These are phyloP conservation scores for Suillus lakei DNA, from an alignment of 768 basidiomycete species.

Conservation along the genomic window DNA sequence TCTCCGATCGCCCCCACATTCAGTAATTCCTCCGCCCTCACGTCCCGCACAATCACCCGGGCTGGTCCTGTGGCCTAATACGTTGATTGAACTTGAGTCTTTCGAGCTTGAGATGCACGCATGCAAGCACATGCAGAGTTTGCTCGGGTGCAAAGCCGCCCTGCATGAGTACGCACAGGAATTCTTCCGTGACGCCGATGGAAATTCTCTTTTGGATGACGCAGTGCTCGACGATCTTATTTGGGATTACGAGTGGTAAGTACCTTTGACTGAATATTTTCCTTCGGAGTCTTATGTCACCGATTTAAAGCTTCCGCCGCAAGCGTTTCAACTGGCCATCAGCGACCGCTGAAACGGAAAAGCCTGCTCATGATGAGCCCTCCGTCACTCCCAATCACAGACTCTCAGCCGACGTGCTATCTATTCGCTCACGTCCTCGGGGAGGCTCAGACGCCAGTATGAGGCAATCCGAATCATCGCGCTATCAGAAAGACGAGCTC, in stretches of 20 bases:
- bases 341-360: slow-evolving; percentile 38
- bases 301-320: slow-evolving; percentile 60
- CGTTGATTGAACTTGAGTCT: slow-evolving; percentile 61
- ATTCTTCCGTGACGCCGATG: slow-evolving; percentile 30
- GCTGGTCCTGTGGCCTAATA: slow-evolving; percentile 60
- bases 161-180: slow-evolving; percentile 53
- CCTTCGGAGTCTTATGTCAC: slow-evolving; percentile 13
- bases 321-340: slow-evolving; percentile 72
- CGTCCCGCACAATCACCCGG: slow-evolving; percentile 61
- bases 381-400: slow-evolving; percentile 10
- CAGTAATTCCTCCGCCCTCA: slow-evolving; percentile 16
- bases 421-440: slow-evolving; percentile 15
- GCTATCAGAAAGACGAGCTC: slow-evolving; percentile 43
- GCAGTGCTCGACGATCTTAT: slow-evolving; percentile 30
- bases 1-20: background rate
- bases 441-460: slow-evolving; percentile 16
- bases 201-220: slow-evolving; percentile 23
- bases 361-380: background rate
- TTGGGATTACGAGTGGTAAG: slow-evolving; percentile 44
- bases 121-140: slow-evolving; percentile 68
- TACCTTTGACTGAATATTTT: background rate
- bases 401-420: slow-evolving; percentile 20
- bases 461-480: slow-evolving; percentile 24
- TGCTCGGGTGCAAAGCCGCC: slow-evolving; percentile 66
- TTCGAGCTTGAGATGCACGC: slow-evolving; percentile 75